Evolutionary conservation across 1,284 basidiomycete species (phyloP), one percentile per base, ranked within the genome.

Genomic region (Ustilago nuda): DNA sequence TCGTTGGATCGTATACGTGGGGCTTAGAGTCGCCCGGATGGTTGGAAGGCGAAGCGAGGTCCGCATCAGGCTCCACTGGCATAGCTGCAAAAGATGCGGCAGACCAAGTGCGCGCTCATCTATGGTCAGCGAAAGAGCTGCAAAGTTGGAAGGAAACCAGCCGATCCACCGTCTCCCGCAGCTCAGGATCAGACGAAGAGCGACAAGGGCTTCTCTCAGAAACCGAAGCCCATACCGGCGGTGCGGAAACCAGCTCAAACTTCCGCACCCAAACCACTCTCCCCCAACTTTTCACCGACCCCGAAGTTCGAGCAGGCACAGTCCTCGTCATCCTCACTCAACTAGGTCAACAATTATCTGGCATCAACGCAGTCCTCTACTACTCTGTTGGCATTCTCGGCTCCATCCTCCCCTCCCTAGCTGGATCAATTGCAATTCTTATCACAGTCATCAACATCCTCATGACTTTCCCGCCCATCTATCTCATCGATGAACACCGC

Each of bases 391-490:
- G 83, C 39, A 83, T 84, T 51, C 63, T 84, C 9, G 73, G 72
- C 19, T 54, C 71, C 12, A 70, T 83, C 48, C 70, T 84, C 3
- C 80, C 78, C 15, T 33, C 59, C 1, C 62, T 76, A 9, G 82
- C 79, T 39, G 61, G 68, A 3, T 67, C 60, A 17, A 78, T 84
- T 35, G 81, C 79, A 2, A 70, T 84, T 52, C 68, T 83, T 1
- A 83, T 84, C 56, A 84, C 83, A 12, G 30, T 84, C 53, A 76
- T 85, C 65, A 98, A 97, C 85, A 92, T 89, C 45, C 75, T 91
- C 68, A 92, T 92, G 91, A 92, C 92, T 0, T 89, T 92, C 74
- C 91, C 92, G 1, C 92, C 95, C 4, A 92, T 98, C 56, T 88
- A 93, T 76, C 88, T 98, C 45, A 92, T 97, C 65, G 66, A 74